Conservation (phyloP, 2,329 filamentous ascomycete genomes). For the Hypoxylon sp. region DNA sequence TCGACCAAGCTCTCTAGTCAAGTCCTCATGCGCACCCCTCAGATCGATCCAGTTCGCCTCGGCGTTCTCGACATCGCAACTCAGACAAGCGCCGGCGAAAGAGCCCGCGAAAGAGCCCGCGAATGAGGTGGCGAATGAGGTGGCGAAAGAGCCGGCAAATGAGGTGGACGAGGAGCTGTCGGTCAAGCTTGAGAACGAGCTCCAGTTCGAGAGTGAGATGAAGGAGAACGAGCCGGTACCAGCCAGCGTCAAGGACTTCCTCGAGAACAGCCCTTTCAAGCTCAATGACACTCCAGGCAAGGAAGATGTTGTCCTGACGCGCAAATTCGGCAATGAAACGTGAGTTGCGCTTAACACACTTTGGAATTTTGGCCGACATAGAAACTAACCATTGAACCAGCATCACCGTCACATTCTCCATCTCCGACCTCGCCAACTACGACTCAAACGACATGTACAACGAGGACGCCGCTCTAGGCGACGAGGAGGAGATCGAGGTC, state of each 20-base stretch:
- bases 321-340: conserved; percentile 90
- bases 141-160: too few species aligned
- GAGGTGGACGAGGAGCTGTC: conserved; percentile 84
- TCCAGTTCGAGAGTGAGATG: conserved; percentile 86
- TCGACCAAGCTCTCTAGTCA: conserved; percentile 65
- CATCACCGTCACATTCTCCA: conserved; percentile 86
- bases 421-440: conserved; percentile 82
- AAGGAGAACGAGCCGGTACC: conserved; percentile 80
- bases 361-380: neutral
- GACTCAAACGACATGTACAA: conserved; percentile 70
- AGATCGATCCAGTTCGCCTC: conserved; percentile 59
- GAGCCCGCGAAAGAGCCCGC: too few species aligned
- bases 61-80: conserved; percentile 65
- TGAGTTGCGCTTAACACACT: conserved; percentile 60
- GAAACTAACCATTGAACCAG: conserved; percentile 57
- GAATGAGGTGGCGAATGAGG: too few species aligned
- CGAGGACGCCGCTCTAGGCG: conserved; percentile 68
- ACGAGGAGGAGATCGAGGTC: conserved; percentile 67
- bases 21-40: conserved; percentile 60
- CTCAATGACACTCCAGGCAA: conserved; percentile 85
- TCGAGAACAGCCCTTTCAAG: conserved; percentile 88
- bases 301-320: conserved; percentile 88
- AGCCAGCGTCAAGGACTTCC: conserved; percentile 86
- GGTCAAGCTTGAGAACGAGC: conserved; percentile 87
- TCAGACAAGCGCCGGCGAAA: conserved; percentile 61